Evolutionary conservation across 2,329 filamentous ascomycete species (phyloP).

Genomic region (Atkinsonella texensis): DNA sequence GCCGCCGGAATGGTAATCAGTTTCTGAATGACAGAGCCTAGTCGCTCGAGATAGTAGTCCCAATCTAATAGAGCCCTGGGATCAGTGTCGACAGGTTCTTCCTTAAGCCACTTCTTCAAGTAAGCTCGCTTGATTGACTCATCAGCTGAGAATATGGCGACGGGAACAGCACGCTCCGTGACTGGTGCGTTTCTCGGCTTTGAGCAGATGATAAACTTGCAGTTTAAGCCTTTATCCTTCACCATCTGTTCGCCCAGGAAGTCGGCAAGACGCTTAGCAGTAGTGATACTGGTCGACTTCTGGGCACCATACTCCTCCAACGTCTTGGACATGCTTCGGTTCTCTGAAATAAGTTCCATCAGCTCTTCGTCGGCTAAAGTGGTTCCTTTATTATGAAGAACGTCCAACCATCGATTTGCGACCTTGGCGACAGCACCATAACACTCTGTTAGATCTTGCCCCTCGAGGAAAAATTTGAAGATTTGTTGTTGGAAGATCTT

Average conservation of each 20-base stretch:
- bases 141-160: constrained; percentile 94
- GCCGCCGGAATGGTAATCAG: constrained; percentile 97
- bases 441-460: constrained; percentile 73
- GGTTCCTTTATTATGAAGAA: constrained; percentile 75
- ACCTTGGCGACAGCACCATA: constrained; percentile 89
- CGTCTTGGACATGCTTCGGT: constrained; percentile 95
- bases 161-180: constrained; percentile 85
- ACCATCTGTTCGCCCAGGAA: constrained; percentile 98
- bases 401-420: constrained; percentile 93
- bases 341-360: constrained; percentile 99
- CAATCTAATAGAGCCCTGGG: constrained; percentile 85
- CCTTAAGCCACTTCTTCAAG: constrained; percentile 88
- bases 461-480: constrained; percentile 98
- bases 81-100: constrained; percentile 84
- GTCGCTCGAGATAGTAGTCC: constrained; percentile 91
- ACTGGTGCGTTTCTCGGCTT: constrained; percentile 80
- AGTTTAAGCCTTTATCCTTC: constrained; percentile 97
- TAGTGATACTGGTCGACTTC: constrained; percentile 99
- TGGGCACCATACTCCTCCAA: constrained; percentile 91
- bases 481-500: constrained; percentile 99
- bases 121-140: constrained; percentile 78
- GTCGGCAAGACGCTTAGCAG: constrained; percentile 84
- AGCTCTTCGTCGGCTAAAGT: constrained; percentile 93
- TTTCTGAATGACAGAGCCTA: constrained; percentile 97
- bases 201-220: constrained; percentile 97